Base-by-base conservation (phyloP, 176 grass and related monocot genomes). In the Aegilops sharonensis region DNA sequence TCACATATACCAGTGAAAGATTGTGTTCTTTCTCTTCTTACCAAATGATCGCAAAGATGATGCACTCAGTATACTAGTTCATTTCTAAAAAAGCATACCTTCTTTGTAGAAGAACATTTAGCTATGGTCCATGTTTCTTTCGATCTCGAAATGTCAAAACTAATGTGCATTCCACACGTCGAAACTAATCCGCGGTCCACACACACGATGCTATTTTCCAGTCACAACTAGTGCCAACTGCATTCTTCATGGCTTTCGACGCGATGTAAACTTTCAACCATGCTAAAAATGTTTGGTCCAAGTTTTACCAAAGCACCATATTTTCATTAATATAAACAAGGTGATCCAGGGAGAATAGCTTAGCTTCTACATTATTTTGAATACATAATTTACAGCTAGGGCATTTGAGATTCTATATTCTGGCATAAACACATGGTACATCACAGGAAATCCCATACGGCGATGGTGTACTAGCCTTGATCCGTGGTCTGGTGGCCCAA, bases 361-460 rank as follows among this genome's bases (percentile, higher is more conserved):
- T 11, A n/a, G 45, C 57, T 32, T 56, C 57, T 32, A 80, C 82
- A 85, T 79, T 72, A 89, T 74, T 73, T 30, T n/a, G 3, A 56
- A 32, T 66, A 74, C 64, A 89, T 73, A 84, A 79, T 89, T 79
- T 79, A 89, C 87, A 89, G 8, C 56, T 75, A 43, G 34, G 34
- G 1, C 34, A 35, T 35, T 35, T 35, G 34, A 35, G 34, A 35
- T 35, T 35, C 34, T 35, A 35, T 35, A 35, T 35, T 35, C 34
- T 35, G 5, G 34, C 34, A 6, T 35, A 35, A 35, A 35, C 34
- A 35, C 34, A 35, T 35, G 34, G 5, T 35, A 35, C 34, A 35
- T 35, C 34, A 35, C 34, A 35, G 34, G 34, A 35, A 35, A 35
- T 35, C 34, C 34, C 34, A 35, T 35, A 35, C 34, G 4, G 34